Evolutionary conservation across 2,329 filamentous ascomycete genomes (phyloP).

Genomic region (Onygena corvina): DNA sequence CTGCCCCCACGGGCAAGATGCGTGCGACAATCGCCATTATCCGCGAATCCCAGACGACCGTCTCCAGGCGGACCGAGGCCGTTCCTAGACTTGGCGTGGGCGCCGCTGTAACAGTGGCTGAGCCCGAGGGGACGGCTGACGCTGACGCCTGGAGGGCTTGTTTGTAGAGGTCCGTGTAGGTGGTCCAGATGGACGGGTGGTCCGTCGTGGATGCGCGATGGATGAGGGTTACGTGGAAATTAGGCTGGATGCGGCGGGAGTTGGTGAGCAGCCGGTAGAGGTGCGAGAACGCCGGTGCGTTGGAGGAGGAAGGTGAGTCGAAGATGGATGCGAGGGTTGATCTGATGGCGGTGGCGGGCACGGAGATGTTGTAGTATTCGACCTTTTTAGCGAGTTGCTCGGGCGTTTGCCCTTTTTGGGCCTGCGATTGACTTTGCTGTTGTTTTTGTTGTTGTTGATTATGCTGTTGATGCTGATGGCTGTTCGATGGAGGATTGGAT

Average conservation of each 20-base stretch:
- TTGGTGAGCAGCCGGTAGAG: slow-evolving; percentile 68
- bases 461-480: slow-evolving; percentile 17
- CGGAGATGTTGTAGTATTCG: slow-evolving; percentile 53
- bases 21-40: slow-evolving; percentile 88
- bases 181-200: slow-evolving; percentile 61
- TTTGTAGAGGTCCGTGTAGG: slow-evolving; percentile 51
- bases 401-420: slow-evolving; percentile 18
- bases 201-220: slow-evolving; percentile 56
- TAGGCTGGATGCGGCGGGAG: slow-evolving; percentile 61
- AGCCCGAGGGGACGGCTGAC: slow-evolving; percentile 8
- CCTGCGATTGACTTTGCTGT: slow-evolving; percentile 16
- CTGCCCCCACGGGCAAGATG: slow-evolving; percentile 35
- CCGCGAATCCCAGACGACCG: slow-evolving; percentile 68
- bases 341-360: slow-evolving; percentile 42
- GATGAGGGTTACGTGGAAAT: slow-evolving; percentile 90
- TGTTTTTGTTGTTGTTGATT: slow-evolving; percentile 27
- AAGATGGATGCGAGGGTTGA: slow-evolving; percentile 61
- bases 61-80: slow-evolving; percentile 45
- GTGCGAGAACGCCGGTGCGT: slow-evolving; percentile 42
- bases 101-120: slow-evolving; percentile 18
- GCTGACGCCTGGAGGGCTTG: slow-evolving; percentile 23
- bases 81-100: slow-evolving; percentile 26
- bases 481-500: slow-evolving; percentile 38
- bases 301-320: slow-evolving; percentile 34
- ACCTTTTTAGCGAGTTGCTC: slow-evolving; percentile 41